Conservation (phyloP, 164 flowering plant genomes). For the Tinospora cordifolia region DNA sequence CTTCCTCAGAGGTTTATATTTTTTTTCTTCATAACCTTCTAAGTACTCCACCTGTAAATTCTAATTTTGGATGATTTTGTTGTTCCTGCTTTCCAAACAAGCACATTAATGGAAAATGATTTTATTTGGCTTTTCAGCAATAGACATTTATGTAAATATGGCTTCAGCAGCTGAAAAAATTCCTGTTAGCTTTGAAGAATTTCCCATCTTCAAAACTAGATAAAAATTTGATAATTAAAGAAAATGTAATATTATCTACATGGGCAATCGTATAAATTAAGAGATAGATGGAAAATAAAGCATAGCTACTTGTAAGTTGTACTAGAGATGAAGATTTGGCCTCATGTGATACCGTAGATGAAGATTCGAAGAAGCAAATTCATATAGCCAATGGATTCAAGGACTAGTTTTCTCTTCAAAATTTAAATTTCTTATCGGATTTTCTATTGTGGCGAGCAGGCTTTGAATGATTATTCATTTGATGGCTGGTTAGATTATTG, state of each 20-base stretch:
- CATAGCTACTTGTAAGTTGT: too few species aligned
- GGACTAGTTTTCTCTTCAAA: background rate
- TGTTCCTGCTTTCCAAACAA: background rate
- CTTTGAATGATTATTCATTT: background rate
- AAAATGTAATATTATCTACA: too few species aligned
- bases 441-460: background rate
- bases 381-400: background rate
- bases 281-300: too few species aligned
- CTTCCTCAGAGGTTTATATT: conserved; percentile 46
- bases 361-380: too few species aligned
- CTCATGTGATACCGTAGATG: too few species aligned
- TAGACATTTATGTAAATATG: background rate
- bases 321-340: too few species aligned
- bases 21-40: conserved; percentile 7
- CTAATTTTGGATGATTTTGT: background rate
- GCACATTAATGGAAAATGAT: background rate
- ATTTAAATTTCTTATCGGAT: background rate
- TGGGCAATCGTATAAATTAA: too few species aligned
- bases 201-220: background rate
- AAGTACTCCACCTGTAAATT: background rate
- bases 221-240: background rate
- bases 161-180: background rate
- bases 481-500: conserved; percentile 43
- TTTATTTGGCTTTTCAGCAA: background rate
- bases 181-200: background rate